Evolutionary conservation across 257 asterid genomes (phyloP), one percentile per base, ranked within the genome.

Genomic region (Solanum chaucha): DNA sequence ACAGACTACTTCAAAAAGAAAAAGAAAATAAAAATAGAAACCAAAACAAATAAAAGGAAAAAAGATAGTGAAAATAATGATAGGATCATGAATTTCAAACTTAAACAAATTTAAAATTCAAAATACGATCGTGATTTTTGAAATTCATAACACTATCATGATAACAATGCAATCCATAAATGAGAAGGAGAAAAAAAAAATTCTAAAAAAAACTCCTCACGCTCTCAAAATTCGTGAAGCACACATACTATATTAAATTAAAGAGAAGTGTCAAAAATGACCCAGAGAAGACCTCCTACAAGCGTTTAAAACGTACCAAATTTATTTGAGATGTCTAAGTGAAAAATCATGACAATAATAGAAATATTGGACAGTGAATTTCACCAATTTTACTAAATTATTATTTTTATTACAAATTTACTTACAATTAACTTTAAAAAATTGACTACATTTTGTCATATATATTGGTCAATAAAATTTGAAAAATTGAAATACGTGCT

Each of bases 291-390:
- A 0, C 13, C 28, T 59, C 28, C 5, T 59, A 22, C 12, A 8
- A 59, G 12, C 2, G 0, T 22, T 59, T 59, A 59, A 22, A 59
- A 59, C 10, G 3, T 22, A 59, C 0, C 6, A 22, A 22, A 4
- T 1, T 22, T 22, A 59, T 22, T 59, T 59, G 26, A 59, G 0
- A 8, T 22, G 15, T 61, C 70, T 61, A 4, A 61, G 7, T 61
- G 3, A n/a, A n/a, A 61, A 61, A 0, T n/a, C 15, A 4, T 20
- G 65, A 0, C 1, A 7, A 58, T 6, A 20, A 19, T 20, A 58
- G 5, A 6, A 48, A 19, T 19, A 19, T 19, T 15, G 3, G 22
- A 6, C 0, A 0, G 1, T 10, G 3, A 61, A n/a, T 61, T n/a
- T 0, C 7, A 2, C 1, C 38, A 67, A 28, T 3, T 67, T 67